These are phyloP conservation scores for Trichoderma guizhouense DNA, from an alignment of 2,329 filamentous ascomycete species.

Conservation along the genomic window DNA sequence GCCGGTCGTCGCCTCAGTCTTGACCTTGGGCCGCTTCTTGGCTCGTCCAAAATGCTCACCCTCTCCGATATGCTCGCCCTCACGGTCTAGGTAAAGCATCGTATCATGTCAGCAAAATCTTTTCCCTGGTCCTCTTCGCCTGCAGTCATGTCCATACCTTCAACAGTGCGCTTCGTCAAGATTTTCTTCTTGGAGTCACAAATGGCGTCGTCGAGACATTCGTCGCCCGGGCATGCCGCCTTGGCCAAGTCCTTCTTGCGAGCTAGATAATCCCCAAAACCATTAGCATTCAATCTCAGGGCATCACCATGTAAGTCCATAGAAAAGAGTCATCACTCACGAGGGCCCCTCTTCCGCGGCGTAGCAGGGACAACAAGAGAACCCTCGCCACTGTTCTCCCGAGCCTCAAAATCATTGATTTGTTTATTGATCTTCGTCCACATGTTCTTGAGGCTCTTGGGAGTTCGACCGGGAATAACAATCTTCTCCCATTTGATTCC, in stretches of 20 bases:
- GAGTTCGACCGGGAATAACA: constrained; percentile 37
- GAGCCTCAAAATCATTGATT: constrained; percentile 23
- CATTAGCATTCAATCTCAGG: background rate
- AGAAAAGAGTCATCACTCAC: background rate
- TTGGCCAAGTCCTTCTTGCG: background rate
- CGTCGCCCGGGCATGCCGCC: background rate
- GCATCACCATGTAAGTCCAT: background rate
- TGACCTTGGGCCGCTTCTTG: background rate
- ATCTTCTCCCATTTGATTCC: constrained; percentile 36
- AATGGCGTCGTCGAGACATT: background rate
- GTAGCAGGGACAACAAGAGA: background rate
- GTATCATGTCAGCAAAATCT: background rate
- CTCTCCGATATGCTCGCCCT: background rate
- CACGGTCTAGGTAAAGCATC: background rate
- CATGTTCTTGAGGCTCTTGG: constrained; percentile 37
- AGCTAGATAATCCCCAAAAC: background rate
- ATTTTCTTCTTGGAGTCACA: background rate
- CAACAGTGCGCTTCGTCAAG: background rate
- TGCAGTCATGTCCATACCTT: background rate
- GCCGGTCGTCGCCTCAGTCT: background rate
- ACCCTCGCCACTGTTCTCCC: background rate
- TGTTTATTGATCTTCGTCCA: constrained; percentile 38
- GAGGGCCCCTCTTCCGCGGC: background rate
- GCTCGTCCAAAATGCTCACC: background rate
- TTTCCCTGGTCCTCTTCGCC: background rate